Evolutionary conservation across 2,329 filamentous ascomycete genomes (phyloP), one percentile per base, ranked within the genome.

Genomic region (Iodosphaeria phyllophila): DNA sequence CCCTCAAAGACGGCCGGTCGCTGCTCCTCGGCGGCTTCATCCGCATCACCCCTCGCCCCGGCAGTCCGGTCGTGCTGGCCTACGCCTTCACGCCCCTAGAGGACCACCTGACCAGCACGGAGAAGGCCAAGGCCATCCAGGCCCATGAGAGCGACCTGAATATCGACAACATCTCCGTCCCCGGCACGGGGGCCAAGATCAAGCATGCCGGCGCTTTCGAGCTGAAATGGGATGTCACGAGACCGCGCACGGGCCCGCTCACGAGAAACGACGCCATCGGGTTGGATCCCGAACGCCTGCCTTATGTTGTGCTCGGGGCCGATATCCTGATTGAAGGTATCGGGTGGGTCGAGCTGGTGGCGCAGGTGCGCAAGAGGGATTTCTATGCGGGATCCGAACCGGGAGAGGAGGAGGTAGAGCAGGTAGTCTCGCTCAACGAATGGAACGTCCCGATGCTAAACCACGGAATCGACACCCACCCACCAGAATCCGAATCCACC

Each of bases 311-410:
- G 3, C 60, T 89, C 31, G 70, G 75, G 6, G 64, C 74, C 1
- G 91, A 98, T 42, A 70, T 98, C 13, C 54, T 98, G 9, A 71
- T 98, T 24, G 86, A 95, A 46, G 83, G 89, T 2, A 74, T 83
- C 14, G 89, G 89, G 6, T 98, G 91, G 78, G 64, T 98, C 3
- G 89, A 98, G 49, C 48, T 98, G 20, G 73, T 72, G 1, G 74
- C 74, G 3, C 86, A 98, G 50, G 68, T 91, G 7, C 68, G 86
- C 25, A 65, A 59, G 10, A 63, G 50, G 40, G 54, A 60, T 29
- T 48, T 60, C 27, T 51, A 50, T 24, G 33, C 39, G 30, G 31
- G 10, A 29, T 22, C 14, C 5, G 33, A 21, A 20, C 8, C 17
- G 15, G 16, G 8, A 4, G 7, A 21, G 13, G 25, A 35, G 25